Base-by-base conservation (phyloP, 208 protist species). In the Herpetomonas samuelpessoai region DNA sequence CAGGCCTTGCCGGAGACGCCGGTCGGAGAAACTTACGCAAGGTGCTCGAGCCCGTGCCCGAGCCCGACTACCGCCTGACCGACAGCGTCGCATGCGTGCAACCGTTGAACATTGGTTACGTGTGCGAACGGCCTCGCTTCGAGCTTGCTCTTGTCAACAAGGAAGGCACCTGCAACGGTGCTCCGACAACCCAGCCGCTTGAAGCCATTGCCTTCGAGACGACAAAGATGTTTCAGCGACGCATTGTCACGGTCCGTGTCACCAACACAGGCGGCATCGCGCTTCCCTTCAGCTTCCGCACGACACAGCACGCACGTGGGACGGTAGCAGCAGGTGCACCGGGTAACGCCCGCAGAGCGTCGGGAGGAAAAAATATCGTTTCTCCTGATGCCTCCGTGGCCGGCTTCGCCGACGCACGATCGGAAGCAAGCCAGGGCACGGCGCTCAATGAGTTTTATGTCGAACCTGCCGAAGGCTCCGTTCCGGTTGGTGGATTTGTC, bases 181-280 rank as follows among this genome's bases (percentile, higher is more conserved):
- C 44, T 9, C 38, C 49, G 2, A 44, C 35, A 1, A 30, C 50
- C 1, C 25, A 25, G n/a, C 54, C 62, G 1, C n/a, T 68, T 27
- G 56, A 29, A 2, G 39, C 27, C 24, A 80, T 99, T 7, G 52
- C 50, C 2, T 99, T 99, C 57, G 60, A 72, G 7, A 66, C 70
- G 25, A 98, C 97, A 26, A 96, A 97, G 64, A 92, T 99, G 64
- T 98, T 98, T 70, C 93, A 98, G 77, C 76, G 74, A 31, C 76
- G 95, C 12, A 69, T 79, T 4, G 71, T 81, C 3, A 60, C 67
- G 6, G 64, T 99, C 44, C 76, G 81, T 2, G 22, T 99, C 24
- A 75, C 41, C 49, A 99, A 99, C 77, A 95, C 80, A 1, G 81
- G 93, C 28, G 56, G 25, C 25, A 86, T 97, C 1, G 45, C 55